These are phyloP conservation scores for Alternaria longipes DNA, from an alignment of 2,329 filamentous ascomycete species.

Conservation along the genomic window DNA sequence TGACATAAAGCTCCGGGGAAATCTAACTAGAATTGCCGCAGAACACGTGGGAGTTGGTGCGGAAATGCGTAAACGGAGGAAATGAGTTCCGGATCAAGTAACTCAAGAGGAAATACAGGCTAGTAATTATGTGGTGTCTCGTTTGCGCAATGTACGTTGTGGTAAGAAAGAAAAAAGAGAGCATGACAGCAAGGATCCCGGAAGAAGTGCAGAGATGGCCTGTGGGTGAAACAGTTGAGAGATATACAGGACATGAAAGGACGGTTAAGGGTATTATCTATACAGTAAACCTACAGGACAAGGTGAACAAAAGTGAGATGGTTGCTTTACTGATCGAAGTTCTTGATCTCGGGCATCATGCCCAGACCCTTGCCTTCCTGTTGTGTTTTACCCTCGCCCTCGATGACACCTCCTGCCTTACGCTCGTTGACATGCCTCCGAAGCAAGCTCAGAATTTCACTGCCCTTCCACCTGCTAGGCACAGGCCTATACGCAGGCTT, in stretches of 20 bases:
- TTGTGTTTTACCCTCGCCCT: constrained; percentile 46
- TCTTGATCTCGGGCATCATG: constrained; percentile 62
- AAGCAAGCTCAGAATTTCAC: constrained; percentile 79
- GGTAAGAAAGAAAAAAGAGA: neutral
- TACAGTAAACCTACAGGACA: constrained; percentile 12
- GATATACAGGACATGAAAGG: neutral
- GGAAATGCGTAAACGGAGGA: neutral
- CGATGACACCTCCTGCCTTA: constrained; percentile 67
- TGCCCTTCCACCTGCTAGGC: constrained; percentile 83
- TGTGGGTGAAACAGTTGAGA: neutral
- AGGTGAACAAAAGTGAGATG: neutral
- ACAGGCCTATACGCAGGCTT: constrained; percentile 93
- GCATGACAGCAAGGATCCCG: neutral
- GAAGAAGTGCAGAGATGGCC: neutral
- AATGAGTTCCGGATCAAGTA: constrained; percentile 1
- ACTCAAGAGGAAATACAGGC: neutral
- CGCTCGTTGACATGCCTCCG: constrained; percentile 80
- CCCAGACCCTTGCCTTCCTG: constrained; percentile 53
- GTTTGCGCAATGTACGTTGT: too few species aligned
- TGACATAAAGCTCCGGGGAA: constrained; percentile 6
- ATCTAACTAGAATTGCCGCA: neutral
- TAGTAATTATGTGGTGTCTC: neutral
- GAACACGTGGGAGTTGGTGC: constrained; percentile 1
- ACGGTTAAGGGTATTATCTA: neutral
- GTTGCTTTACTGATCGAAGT: constrained; percentile 53